Percentiles rank a stretch among this genome's conserved stretches.
Conservation (phyloP, 164 flowering plant species). For the Saururus chinensis region DNA sequence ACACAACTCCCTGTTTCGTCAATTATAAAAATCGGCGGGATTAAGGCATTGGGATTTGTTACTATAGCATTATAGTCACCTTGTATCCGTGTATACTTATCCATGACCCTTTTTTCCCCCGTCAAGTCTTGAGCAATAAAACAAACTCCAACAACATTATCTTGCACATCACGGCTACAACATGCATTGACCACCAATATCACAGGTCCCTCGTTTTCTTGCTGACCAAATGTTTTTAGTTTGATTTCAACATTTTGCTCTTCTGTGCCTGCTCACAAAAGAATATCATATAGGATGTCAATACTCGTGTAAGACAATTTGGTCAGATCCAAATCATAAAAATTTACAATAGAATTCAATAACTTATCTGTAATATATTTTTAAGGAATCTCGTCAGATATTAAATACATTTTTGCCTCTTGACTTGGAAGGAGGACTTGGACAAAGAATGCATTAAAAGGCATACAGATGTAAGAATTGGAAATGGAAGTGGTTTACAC, state of each 20-base stretch:
- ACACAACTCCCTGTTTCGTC: conserved; percentile 50
- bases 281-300: not conserved
- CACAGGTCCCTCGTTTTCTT: conserved; percentile 29
- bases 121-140: conserved; percentile 78
- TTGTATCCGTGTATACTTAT: conserved; percentile 54
- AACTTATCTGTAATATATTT: not conserved
- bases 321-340: not conserved
- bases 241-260: conserved; percentile 59
- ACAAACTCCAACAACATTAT: conserved; percentile 53
- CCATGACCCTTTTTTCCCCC: conserved; percentile 43
- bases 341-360: not conserved
- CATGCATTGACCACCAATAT: conserved; percentile 64
- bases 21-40: conserved; percentile 74
- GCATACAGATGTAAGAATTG: not conserved
- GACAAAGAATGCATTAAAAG: not conserved
- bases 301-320: not conserved
- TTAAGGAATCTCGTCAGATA: not conserved
- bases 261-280: conserved; percentile 46
- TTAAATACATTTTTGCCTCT: not conserved
- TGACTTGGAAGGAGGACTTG: not conserved
- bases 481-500: not conserved
- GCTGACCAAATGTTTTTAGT: conserved; percentile 41
- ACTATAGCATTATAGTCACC: conserved; percentile 63
- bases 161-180: conserved; percentile 47
- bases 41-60: conserved; percentile 45